A percentile compares a stretch with the other conserved stretches of the same genome.
These are phyloP conservation scores for Aspergillus sparsus DNA, from an alignment of 495 filamentous ascomycete genomes.

Conservation along the genomic window DNA sequence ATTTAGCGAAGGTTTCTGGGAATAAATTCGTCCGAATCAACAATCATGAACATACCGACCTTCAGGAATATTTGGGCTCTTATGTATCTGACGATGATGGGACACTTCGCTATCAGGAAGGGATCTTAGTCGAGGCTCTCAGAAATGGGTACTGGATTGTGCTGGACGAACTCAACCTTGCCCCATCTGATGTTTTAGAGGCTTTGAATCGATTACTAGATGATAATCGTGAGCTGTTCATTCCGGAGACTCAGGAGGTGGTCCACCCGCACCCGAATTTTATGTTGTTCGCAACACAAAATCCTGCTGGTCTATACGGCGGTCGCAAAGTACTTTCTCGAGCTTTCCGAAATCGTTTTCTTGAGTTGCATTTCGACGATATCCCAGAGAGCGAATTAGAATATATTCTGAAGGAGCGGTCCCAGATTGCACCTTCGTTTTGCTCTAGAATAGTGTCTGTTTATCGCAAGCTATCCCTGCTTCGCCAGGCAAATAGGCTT, in stretches of 20 bases:
- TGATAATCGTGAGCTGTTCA: conserved; percentile 95
- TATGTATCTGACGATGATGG: conserved; percentile 87
- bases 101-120: conserved; percentile 86
- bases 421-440: conserved; percentile 87
- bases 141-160: conserved; percentile 97
- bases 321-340: conserved; percentile 90
- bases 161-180: conserved; percentile 94
- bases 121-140: conserved; percentile 88
- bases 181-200: conserved; percentile 94
- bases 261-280: conserved; percentile 91
- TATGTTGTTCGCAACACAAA: conserved; percentile 99
- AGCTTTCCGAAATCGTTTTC: conserved; percentile 94
- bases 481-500: conserved; percentile 83
- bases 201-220: conserved; percentile 93
- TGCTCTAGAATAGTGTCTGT: conserved; percentile 88
- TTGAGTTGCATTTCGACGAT: conserved; percentile 97
- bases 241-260: conserved; percentile 94
- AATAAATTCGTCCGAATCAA: conserved; percentile 98
- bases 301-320: conserved; percentile 93
- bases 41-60: conserved; percentile 97
- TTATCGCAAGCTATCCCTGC: conserved; percentile 83
- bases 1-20: conserved; percentile 90
- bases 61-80: conserved; percentile 96
- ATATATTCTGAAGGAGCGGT: conserved; percentile 83
- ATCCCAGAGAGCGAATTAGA: conserved; percentile 96